These are phyloP conservation scores for Gaultheria prostrata DNA, from an alignment of 148 eudicot genomes.

Conservation along the genomic window DNA sequence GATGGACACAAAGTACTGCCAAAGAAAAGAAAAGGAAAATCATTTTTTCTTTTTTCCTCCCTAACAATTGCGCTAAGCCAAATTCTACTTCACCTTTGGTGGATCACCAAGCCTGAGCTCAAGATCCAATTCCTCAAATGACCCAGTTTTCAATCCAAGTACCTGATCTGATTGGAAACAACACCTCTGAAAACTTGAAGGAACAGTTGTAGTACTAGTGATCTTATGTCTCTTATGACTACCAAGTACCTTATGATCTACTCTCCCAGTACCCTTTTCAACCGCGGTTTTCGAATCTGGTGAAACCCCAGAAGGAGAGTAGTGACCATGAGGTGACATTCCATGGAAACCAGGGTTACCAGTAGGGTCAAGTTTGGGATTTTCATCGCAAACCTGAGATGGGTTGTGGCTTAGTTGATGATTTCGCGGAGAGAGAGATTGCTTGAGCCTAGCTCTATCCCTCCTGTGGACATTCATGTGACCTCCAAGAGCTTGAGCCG, in stretches of 20 bases:
- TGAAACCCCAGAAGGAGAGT: conserved; percentile 1
- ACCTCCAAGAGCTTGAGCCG: conserved; percentile 84
- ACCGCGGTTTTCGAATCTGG: not conserved
- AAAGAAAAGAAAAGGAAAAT: not conserved
- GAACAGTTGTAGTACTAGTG: not conserved
- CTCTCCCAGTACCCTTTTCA: not conserved
- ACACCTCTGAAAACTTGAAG: not conserved
- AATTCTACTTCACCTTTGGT: conserved; percentile 13
- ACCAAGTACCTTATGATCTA: conserved; percentile 10
- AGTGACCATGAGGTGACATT: not conserved
- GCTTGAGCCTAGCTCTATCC: conserved; percentile 66
- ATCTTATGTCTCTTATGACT: conserved; percentile 52
- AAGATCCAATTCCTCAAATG: conserved; percentile 60
- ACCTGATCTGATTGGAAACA: not conserved
- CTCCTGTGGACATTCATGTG: conserved; percentile 81
- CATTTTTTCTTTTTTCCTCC: not conserved
- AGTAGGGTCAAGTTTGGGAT: conserved; percentile 12
- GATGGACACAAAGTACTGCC: not conserved
- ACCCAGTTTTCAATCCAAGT: not conserved
- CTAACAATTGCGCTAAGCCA: not conserved
- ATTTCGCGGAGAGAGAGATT: conserved; percentile 16
- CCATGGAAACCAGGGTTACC: not conserved
- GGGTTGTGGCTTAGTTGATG: conserved; percentile 4
- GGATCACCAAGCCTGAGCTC: conserved; percentile 81
- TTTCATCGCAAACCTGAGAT: not conserved